Conservation (phyloP, 164 flowering plant genomes). For the Liriodendron chinense region DNA sequence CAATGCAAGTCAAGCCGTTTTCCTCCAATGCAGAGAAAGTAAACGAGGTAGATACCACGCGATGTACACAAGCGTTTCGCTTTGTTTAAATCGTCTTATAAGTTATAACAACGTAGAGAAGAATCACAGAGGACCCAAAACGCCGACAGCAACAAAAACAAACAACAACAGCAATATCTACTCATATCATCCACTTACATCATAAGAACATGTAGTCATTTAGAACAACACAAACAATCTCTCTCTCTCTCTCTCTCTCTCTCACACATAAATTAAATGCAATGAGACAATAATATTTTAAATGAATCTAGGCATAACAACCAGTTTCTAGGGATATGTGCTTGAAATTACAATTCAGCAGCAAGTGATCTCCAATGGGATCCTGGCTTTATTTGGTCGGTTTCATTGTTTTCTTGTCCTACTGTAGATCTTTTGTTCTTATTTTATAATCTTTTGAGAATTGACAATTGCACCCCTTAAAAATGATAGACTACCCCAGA, state of each 20-base stretch:
- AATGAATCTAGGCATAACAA: neutral
- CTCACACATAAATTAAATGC: neutral
- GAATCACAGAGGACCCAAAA: too few relatives aligned
- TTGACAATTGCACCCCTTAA: neutral
- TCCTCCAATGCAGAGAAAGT: too few relatives aligned
- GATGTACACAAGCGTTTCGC: too few relatives aligned
- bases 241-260: neutral
- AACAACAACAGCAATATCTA: neutral
- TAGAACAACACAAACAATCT: neutral
- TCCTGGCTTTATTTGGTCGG: slow-evolving; percentile 21
- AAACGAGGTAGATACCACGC: too few relatives aligned
- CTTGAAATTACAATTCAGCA: slow-evolving; percentile 2
- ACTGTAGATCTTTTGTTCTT: neutral
- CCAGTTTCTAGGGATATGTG: slow-evolving; percentile 7
- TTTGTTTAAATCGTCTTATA: too few relatives aligned
- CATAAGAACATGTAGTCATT: neutral
- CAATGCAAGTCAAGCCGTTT: too few relatives aligned
- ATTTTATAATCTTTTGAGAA: neutral
- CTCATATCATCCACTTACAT: neutral
- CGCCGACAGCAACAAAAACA: neutral
- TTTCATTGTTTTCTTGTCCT: neutral
- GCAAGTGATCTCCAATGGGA: slow-evolving; percentile 20
- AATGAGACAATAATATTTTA: neutral
- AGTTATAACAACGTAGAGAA: too few relatives aligned
- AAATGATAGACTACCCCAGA: neutral